Evolutionary conservation across 1,284 basidiomycete species (phyloP).

Genomic region (Sanghuangporus sanghuang): DNA sequence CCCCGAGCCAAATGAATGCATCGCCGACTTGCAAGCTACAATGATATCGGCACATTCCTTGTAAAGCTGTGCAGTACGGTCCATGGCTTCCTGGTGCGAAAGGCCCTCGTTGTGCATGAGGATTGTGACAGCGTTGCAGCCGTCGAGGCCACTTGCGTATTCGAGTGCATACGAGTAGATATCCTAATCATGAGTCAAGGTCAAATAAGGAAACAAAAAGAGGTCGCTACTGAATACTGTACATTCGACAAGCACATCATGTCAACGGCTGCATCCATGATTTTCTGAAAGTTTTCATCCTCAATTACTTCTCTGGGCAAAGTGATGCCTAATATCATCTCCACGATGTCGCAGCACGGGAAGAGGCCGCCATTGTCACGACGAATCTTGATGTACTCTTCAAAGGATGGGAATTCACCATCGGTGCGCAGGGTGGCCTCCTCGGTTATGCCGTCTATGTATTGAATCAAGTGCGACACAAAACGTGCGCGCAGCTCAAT

Average conservation of each 20-base stretch:
- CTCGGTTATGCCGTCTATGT: slow-evolving; percentile 47
- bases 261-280: slow-evolving; percentile 56
- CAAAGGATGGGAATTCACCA: slow-evolving; percentile 50
- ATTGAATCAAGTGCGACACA: slow-evolving; percentile 22
- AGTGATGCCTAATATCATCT: slow-evolving; percentile 54
- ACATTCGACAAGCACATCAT: slow-evolving; percentile 69
- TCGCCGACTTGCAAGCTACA: slow-evolving; percentile 29
- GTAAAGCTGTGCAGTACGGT: slow-evolving; percentile 51
- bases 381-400: slow-evolving; percentile 50
- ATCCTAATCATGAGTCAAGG: slow-evolving; percentile 36
- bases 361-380: slow-evolving; percentile 62
- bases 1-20: neutral
- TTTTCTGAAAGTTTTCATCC: slow-evolving; percentile 45
- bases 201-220: neutral
- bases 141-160: slow-evolving; percentile 56
- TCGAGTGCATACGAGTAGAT: slow-evolving; percentile 72
- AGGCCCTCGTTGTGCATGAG: slow-evolving; percentile 50
- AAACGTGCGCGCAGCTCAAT: slow-evolving; percentile 1
- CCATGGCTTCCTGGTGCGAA: slow-evolving; percentile 52
- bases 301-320: slow-evolving; percentile 55
- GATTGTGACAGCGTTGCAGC: slow-evolving; percentile 59
- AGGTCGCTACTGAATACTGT: slow-evolving; percentile 23
- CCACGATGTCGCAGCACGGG: slow-evolving; percentile 57
- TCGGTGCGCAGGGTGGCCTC: slow-evolving; percentile 62
- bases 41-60: slow-evolving; percentile 50